Conservation (phyloP, 306 rosid genomes). For the Corylus heterophylla region DNA sequence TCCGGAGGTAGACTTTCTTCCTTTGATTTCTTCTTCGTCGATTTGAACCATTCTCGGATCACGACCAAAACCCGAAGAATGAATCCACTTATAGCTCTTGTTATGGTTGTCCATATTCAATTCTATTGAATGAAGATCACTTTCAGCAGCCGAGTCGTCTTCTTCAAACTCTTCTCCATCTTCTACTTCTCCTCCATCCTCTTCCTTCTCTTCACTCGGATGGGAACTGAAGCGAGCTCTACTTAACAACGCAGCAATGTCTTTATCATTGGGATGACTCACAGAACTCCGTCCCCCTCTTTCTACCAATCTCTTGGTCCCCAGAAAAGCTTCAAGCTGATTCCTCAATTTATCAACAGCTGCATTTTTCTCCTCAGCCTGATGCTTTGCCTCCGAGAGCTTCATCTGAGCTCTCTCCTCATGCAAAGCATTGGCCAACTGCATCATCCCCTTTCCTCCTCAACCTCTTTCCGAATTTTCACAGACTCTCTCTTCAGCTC, state of each 20-base stretch:
- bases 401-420: conserved; percentile 84
- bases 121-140: conserved; percentile 93
- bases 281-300: conserved; percentile 49
- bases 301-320: conserved; percentile 64
- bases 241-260: conserved; percentile 57
- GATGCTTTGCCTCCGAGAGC: conserved; percentile 69
- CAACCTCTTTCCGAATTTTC: conserved; percentile 60
- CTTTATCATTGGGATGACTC: conserved; percentile 58
- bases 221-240: conserved; percentile 52
- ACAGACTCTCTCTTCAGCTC: conserved; percentile 56
- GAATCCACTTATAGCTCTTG: conserved; percentile 70
- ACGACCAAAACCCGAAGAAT: conserved; percentile 51
- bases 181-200: conserved; percentile 79
- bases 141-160: conserved; percentile 82
- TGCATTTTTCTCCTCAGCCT: conserved; percentile 69
- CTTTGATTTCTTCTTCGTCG: conserved; percentile 57
- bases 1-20: conserved; percentile 69
- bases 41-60: conserved; percentile 59
- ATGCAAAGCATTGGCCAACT: conserved; percentile 53
- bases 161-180: conserved; percentile 69
- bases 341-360: conserved; percentile 82
- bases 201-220: conserved; percentile 61
- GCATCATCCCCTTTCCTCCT: conserved; percentile 83
- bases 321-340: conserved; percentile 88
- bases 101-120: conserved; percentile 81